A percentile compares a stretch with the other conserved stretches of the same genome.
phyloP scores from a whole-genome alignment of 345 rosid genomes.

The Bruguiera sexangula region DNA sequence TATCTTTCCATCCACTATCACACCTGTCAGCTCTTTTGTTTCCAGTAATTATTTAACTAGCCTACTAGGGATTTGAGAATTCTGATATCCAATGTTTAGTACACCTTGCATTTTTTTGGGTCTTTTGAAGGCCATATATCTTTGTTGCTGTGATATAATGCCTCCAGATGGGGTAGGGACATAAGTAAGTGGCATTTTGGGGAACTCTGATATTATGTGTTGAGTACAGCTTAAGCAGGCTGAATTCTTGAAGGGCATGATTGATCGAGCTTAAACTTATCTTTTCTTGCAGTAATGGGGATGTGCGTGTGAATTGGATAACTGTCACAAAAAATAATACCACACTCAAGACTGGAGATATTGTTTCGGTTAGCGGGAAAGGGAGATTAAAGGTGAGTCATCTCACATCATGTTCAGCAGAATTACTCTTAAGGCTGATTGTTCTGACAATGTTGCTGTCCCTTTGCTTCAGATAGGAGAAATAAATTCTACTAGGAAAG shows the following conservation, averaged over 20 bases:
- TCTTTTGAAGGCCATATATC: too few species aligned
- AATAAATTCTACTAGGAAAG: conserved; percentile 69
- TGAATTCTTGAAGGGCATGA: too few species aligned
- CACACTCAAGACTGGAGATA: conserved; percentile 66
- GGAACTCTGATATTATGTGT: not conserved
- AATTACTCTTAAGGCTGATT: not conserved
- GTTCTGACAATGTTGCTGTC: conserved; percentile 6
- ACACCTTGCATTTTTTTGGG: not conserved
- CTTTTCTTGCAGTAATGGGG: conserved; percentile 45
- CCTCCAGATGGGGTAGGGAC: too few species aligned
- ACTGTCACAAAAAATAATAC: conserved; percentile 73
- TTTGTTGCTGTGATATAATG: too few species aligned
- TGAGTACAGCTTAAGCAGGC: not conserved
- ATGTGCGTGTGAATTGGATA: conserved; percentile 83
- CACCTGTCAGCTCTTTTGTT: not conserved
- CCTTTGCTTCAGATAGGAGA: conserved; percentile 58
- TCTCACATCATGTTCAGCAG: not conserved
- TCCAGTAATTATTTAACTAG: not conserved
- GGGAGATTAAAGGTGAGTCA: conserved; percentile 75
- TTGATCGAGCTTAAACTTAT: too few species aligned
- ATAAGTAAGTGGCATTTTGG: not conserved
- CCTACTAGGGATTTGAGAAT: not conserved
- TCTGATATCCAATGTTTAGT: not conserved
- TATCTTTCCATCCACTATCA: not conserved
- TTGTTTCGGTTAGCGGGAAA: conserved; percentile 81